These are phyloP conservation scores for Avicennia marina DNA, from an alignment of 257 asterid species.

Conservation along the genomic window DNA sequence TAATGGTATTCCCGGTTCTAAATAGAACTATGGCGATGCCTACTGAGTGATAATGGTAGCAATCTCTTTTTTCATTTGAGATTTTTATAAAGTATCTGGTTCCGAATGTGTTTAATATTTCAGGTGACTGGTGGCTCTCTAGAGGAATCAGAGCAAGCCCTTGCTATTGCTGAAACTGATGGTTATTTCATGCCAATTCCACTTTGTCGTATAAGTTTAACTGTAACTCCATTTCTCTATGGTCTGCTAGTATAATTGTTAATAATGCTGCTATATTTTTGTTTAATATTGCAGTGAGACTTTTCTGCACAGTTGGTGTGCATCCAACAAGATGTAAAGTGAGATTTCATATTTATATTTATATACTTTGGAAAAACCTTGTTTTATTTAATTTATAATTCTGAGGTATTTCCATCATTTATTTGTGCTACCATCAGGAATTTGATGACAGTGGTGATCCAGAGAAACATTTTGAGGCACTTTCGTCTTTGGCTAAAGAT, in stretches of 20 bases:
- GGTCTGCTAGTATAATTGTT: conserved; percentile 4
- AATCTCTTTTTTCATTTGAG: background rate
- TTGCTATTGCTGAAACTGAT: conserved; percentile 93
- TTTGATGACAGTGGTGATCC: conserved; percentile 94
- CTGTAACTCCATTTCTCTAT: conserved; percentile 3
- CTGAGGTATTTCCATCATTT: background rate
- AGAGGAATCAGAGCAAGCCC: conserved; percentile 90
- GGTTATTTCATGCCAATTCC: conserved; percentile 41
- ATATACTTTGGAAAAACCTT: background rate
- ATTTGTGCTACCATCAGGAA: conserved; percentile 45
- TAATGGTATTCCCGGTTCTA: background rate
- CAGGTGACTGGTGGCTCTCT: conserved; percentile 98
- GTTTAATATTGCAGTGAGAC: conserved; percentile 56
- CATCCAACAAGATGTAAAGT: conserved; percentile 99
- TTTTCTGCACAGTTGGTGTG: conserved; percentile 97
- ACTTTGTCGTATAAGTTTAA: conserved; percentile 1
- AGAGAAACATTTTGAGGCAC: conserved; percentile 73
- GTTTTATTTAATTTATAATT: conserved; percentile 7
- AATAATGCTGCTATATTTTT: background rate
- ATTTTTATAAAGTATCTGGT: conserved; percentile 4
- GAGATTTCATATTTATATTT: conserved; percentile 25
- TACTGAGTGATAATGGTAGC: background rate
- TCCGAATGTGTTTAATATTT: conserved; percentile 10
- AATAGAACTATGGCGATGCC: no score
- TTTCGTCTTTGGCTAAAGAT: conserved; percentile 66